phyloP scores from a whole-genome alignment of 352 stramenopile species.

The Pythium aphanidermatum region DNA sequence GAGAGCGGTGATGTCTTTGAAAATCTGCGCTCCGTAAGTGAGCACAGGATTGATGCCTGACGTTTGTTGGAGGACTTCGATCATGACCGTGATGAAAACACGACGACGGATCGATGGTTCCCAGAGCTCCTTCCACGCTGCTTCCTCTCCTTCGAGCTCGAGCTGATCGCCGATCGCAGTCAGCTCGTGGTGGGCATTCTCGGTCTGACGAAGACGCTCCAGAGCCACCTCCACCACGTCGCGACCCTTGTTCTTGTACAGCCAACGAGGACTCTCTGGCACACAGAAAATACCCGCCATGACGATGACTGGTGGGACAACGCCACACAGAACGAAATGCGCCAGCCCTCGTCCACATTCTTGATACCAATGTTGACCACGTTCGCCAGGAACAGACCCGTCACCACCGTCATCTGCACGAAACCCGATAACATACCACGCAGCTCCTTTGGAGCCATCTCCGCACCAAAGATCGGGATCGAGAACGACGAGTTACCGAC shows the following conservation, averaged over 20 bases:
- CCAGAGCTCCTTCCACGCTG: slow-evolving; percentile 30
- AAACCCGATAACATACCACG: slow-evolving; percentile 34
- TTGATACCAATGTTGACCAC: slow-evolving; percentile 27
- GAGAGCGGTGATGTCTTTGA: slow-evolving; percentile 29
- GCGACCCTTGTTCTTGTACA: slow-evolving; percentile 35
- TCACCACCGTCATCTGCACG: slow-evolving; percentile 39
- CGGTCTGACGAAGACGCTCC: slow-evolving; percentile 22
- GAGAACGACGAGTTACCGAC: slow-evolving; percentile 43
- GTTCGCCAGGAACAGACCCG: slow-evolving; percentile 34
- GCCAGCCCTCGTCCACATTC: slow-evolving; percentile 24
- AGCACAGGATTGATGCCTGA: slow-evolving; percentile 36
- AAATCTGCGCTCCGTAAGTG: slow-evolving; percentile 33
- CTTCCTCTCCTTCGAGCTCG: slow-evolving; percentile 20
- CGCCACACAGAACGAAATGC: slow-evolving; percentile 25
- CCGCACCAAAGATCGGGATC: slow-evolving; percentile 34
- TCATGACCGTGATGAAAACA: slow-evolving; percentile 24
- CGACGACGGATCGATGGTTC: slow-evolving; percentile 12
- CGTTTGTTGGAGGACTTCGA: slow-evolving; percentile 42
- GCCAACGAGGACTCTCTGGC: slow-evolving; percentile 43
- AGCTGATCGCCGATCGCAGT: slow-evolving; percentile 43
- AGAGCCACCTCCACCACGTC: slow-evolving; percentile 23
- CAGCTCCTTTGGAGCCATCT: slow-evolving; percentile 35
- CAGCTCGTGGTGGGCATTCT: slow-evolving; percentile 27
- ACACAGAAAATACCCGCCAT: slow-evolving; percentile 39
- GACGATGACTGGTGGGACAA: slow-evolving; percentile 31